Conservation (phyloP, 257 asterid species). For the Asclepias syriaca region DNA sequence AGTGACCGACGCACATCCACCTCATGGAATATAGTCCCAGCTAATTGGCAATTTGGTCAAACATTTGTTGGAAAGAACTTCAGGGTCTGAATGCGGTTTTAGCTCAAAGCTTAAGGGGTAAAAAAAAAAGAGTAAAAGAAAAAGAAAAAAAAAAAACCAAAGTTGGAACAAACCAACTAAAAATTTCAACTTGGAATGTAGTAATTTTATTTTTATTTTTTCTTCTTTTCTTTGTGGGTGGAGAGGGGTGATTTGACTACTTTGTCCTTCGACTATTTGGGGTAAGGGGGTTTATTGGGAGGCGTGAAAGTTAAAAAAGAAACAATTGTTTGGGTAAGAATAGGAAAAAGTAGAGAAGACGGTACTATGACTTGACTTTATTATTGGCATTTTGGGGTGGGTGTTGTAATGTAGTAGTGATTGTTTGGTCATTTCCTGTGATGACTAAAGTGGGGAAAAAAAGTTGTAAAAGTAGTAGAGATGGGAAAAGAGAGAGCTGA, state of each 20-base stretch:
- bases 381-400: not conserved
- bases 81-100: slow-evolving; percentile 36
- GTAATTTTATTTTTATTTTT: not conserved
- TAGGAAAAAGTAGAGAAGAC: slow-evolving; percentile 16
- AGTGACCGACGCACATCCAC: slow-evolving; percentile 76
- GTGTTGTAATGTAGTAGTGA: not conserved
- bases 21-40: slow-evolving; percentile 67
- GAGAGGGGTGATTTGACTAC: not conserved
- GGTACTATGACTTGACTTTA: slow-evolving; percentile 18
- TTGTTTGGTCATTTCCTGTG: slow-evolving; percentile 10
- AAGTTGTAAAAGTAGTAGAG: slow-evolving; percentile 7
- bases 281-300: slow-evolving; percentile 29
- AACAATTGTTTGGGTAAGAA: slow-evolving; percentile 1
- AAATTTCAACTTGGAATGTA: not conserved
- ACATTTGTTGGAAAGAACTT: slow-evolving; percentile 77
- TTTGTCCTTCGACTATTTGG: not conserved
- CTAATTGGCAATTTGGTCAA: slow-evolving; percentile 79
- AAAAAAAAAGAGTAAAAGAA: too few relatives aligned
- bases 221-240: too few relatives aligned
- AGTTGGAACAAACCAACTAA: not conserved
- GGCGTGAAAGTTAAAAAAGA: slow-evolving; percentile 17
- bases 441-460: slow-evolving; percentile 2
- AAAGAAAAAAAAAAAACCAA: not conserved
- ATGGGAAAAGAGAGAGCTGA: slow-evolving; percentile 29
- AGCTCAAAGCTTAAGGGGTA: too few relatives aligned